These are phyloP conservation scores for Agastache rugosa DNA, from an alignment of 257 asterid species.

Conservation along the genomic window DNA sequence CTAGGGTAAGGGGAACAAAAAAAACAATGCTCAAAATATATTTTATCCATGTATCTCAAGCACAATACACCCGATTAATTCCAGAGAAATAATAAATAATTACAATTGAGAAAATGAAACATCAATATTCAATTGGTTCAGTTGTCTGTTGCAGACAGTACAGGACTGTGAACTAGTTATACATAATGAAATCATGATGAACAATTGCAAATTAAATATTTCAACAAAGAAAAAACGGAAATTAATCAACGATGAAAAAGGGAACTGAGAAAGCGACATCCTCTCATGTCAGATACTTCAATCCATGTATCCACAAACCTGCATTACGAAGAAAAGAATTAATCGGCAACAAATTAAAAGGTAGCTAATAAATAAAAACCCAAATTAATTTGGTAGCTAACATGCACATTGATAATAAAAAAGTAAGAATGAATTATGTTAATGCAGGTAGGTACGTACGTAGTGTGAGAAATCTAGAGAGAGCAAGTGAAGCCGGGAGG, in stretches of 20 bases:
- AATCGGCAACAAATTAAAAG: neutral
- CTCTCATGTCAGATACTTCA: conserved; percentile 47
- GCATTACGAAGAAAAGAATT: conserved; percentile 23
- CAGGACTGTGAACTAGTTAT: conserved; percentile 36
- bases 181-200: conserved; percentile 37
- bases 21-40: neutral
- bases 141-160: conserved; percentile 25
- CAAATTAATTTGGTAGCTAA: no score
- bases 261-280: conserved; percentile 45
- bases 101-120: conserved; percentile 27
- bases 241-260: conserved; percentile 16
- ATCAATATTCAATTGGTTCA: conserved; percentile 29
- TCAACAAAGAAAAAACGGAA: conserved; percentile 8
- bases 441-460: no score
- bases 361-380: neutral
- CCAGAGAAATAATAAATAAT: conserved; percentile 23
- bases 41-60: neutral
- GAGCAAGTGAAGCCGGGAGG: conserved; percentile 94
- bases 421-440: no score
- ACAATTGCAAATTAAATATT: conserved; percentile 32
- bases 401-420: no score
- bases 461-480: conserved; percentile 37
- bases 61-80: neutral
- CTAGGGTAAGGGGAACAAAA: neutral
- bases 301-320: conserved; percentile 43